Conservation (phyloP, 1,284 basidiomycete genomes). For the Puccinia sorghi region DNA sequence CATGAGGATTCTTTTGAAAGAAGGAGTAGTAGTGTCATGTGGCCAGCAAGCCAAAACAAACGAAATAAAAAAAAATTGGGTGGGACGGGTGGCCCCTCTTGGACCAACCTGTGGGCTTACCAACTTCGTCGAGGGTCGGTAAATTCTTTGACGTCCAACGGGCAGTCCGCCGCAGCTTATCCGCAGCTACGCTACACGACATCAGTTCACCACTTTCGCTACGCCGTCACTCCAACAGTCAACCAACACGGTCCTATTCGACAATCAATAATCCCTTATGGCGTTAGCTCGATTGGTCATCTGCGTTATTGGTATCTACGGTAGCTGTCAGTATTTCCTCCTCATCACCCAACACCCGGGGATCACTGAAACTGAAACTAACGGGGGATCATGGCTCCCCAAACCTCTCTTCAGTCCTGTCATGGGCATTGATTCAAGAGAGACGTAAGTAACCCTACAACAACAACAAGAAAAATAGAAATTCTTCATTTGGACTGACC, state of each 20-base stretch:
- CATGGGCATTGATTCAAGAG: slow-evolving; percentile 48
- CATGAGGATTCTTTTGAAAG: slow-evolving; percentile 2
- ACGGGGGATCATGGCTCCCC: background rate
- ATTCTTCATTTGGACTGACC: background rate
- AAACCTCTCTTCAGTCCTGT: slow-evolving; percentile 20
- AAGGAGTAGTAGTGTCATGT: background rate
- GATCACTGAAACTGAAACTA: background rate
- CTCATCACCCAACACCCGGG: background rate
- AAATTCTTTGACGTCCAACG: background rate
- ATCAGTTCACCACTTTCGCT: background rate
- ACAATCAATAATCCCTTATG: slow-evolving; percentile 1
- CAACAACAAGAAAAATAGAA: too few relatives aligned
- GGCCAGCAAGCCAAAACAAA: background rate
- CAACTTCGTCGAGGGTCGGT: background rate
- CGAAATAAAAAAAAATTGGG: background rate
- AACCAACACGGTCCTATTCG: background rate
- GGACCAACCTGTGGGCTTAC: slow-evolving; percentile 30
- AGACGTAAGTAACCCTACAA: slow-evolving; percentile 23
- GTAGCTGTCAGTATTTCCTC: slow-evolving; percentile 30
- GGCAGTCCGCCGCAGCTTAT: background rate
- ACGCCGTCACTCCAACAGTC: background rate
- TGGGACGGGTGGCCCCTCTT: slow-evolving; percentile 51
- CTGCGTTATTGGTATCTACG: slow-evolving; percentile 41
- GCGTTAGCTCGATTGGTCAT: slow-evolving; percentile 35
- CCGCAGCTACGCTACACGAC: background rate